Base-by-base conservation (phyloP, 768 basidiomycete genomes). In the Leccinum rimulosum region DNA sequence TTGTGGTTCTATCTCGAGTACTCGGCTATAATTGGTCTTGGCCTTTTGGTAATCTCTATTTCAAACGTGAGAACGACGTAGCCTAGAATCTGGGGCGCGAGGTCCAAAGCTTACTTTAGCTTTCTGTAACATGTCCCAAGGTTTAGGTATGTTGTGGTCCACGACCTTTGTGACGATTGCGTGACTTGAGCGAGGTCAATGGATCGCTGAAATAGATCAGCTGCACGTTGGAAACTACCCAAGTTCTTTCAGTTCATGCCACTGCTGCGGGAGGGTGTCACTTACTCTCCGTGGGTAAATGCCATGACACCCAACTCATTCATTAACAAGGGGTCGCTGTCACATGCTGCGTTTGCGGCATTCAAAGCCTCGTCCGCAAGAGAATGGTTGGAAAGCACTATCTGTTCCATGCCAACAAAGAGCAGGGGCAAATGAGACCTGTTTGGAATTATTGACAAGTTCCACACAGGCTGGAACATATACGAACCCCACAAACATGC, bases 341-440 rank as follows among this genome's bases (percentile, higher is more conserved):
- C 83, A 68, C 95, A 95, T 77, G 95, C 87, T 4, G 80, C 74
- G 64, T 86, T 77, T 4, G 95, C 89, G 1, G 95, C 92, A 61
- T 84, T 80, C 45, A 99, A 80, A 17, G 96, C 91, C 68, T 98
- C 96, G 52, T 91, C 88, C 4, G 97, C 97, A 49, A 93, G 79
- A 25, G 74, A 70, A 62, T 85, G 80, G 62, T 98, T 93, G 30
- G 88, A 90, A 7, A 99, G 79, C 68, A 89, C 88, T 38, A 99
- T 91, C 64, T 98, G 92, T 73, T 99, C 96, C 95, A 98, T 98
- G 6, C 96, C 97, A 50, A 98, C 93, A 69, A 95, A 98, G 75
- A 95, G 85, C 48, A 97, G 78, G 1, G 97, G 95, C 4, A 99
- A 76, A 75, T 99, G 96, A 3, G 95, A 95, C n/a, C 95, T 96